Percentiles rank a stretch among this genome's conserved stretches.
Conservation (phyloP, 2,329 filamentous ascomycete genomes). For the Fusarium neocosmosporiellum region DNA sequence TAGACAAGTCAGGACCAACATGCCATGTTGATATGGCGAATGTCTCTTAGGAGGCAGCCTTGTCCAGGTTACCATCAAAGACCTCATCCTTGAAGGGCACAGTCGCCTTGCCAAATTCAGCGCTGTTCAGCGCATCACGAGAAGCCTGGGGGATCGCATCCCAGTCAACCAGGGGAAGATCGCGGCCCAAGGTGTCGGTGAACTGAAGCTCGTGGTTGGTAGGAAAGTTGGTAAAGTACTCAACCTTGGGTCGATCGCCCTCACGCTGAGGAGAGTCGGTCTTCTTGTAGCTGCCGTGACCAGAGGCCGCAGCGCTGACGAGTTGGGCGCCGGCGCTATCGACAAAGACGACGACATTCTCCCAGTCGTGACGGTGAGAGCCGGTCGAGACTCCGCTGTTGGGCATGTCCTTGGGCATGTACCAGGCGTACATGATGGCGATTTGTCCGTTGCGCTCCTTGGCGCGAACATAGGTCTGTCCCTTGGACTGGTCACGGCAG, state of each 20-base stretch:
- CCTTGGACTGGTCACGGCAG: constrained; percentile 47
- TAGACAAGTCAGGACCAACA: background rate
- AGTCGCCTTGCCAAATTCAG: constrained; percentile 55
- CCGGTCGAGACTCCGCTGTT: constrained; percentile 43
- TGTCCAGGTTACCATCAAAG: constrained; percentile 37
- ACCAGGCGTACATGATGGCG: constrained; percentile 58
- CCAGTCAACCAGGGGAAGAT: constrained; percentile 57
- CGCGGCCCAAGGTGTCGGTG: constrained; percentile 49
- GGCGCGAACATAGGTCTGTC: constrained; percentile 53
- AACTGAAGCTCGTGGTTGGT: constrained; percentile 52
- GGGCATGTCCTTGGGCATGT: constrained; percentile 59
- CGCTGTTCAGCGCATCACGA: constrained; percentile 48
- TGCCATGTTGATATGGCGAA: background rate
- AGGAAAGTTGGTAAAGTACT: constrained; percentile 47
- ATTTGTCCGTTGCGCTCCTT: constrained; percentile 43
- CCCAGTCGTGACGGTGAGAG: constrained; percentile 56
- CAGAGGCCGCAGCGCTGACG: constrained; percentile 49
- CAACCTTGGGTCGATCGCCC: constrained; percentile 43
- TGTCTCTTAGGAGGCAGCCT: constrained; percentile 13
- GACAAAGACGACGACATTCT: constrained; percentile 50
- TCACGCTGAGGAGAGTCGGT: constrained; percentile 31
- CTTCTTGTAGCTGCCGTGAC: constrained; percentile 50
- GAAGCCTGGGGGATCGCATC: constrained; percentile 51
- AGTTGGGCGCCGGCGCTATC: constrained; percentile 46
- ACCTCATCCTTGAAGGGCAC: constrained; percentile 53